Percentiles rank a stretch among this genome's conserved stretches.
phyloP scores from a whole-genome alignment of 179 eudicot genomes.

The Camellia oleifera region DNA sequence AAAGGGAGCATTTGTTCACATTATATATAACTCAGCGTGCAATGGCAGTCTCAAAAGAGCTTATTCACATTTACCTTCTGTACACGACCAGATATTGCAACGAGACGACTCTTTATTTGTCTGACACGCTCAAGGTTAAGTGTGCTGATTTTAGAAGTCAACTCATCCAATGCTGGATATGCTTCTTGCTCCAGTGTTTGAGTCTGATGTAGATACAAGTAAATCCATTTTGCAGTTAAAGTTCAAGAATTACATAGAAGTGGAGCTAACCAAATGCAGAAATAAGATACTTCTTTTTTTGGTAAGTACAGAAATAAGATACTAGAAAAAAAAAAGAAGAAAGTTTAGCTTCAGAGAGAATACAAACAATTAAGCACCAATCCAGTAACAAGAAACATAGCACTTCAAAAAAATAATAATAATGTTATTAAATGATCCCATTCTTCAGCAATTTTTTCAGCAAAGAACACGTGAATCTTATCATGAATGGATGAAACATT shows the following conservation, averaged over 20 bases:
- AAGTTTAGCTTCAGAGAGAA: too few species aligned
- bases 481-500: too few species aligned
- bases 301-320: too few species aligned
- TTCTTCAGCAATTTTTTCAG: too few species aligned
- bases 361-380: too few species aligned
- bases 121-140: conserved; percentile 63
- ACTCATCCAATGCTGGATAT: conserved; percentile 57
- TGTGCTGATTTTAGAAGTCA: conserved; percentile 58
- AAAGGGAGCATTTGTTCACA: not conserved
- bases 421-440: too few species aligned
- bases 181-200: conserved; percentile 9
- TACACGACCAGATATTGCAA: conserved; percentile 60
- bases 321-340: too few species aligned
- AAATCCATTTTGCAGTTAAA: not conserved
- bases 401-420: too few species aligned
- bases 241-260: not conserved
- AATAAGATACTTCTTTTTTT: too few species aligned
- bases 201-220: conserved; percentile 27
- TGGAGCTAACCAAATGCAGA: too few species aligned
- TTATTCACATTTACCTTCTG: conserved; percentile 46
- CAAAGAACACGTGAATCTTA: too few species aligned
- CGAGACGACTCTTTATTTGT: conserved; percentile 61
- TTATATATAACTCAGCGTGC: not conserved
- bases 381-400: too few species aligned
- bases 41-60: not conserved